Evolutionary conservation across 768 basidiomycete species (phyloP).

Genomic region (Rhodosporidiobolus odoratus): DNA sequence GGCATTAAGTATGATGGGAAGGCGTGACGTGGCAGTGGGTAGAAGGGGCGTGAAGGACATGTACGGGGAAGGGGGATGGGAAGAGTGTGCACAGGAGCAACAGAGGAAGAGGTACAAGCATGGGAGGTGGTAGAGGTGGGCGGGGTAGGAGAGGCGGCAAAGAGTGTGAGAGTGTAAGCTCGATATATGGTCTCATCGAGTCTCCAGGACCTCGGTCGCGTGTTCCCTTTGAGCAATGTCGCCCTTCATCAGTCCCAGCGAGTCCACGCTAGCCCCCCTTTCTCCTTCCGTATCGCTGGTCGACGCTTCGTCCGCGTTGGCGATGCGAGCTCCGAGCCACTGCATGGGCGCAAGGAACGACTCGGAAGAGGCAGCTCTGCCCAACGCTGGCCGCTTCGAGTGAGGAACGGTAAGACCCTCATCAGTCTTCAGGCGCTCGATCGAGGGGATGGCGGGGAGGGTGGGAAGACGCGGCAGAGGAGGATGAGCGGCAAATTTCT

Average conservation of each 20-base stretch:
- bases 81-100: too few relatives aligned
- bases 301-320: slow-evolving; percentile 10
- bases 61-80: too few relatives aligned
- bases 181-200: too few relatives aligned
- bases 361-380: slow-evolving; percentile 13
- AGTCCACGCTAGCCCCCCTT: neutral
- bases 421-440: slow-evolving; percentile 9
- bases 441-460: neutral
- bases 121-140: too few relatives aligned
- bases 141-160: too few relatives aligned
- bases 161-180: too few relatives aligned
- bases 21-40: too few relatives aligned
- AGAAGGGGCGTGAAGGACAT: too few relatives aligned
- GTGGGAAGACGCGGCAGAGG: too few relatives aligned
- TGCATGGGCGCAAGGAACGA: slow-evolving; percentile 18
- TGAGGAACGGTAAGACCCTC: neutral
- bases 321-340: slow-evolving; percentile 28
- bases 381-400: neutral
- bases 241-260: neutral
- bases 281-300: neutral
- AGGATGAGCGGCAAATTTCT: too few relatives aligned
- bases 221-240: neutral
- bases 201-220: neutral
- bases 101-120: too few relatives aligned
- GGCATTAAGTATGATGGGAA: too few relatives aligned